phyloP scores from a whole-genome alignment of 2,329 filamentous ascomycete species.

The Diplocarpon rosae region DNA sequence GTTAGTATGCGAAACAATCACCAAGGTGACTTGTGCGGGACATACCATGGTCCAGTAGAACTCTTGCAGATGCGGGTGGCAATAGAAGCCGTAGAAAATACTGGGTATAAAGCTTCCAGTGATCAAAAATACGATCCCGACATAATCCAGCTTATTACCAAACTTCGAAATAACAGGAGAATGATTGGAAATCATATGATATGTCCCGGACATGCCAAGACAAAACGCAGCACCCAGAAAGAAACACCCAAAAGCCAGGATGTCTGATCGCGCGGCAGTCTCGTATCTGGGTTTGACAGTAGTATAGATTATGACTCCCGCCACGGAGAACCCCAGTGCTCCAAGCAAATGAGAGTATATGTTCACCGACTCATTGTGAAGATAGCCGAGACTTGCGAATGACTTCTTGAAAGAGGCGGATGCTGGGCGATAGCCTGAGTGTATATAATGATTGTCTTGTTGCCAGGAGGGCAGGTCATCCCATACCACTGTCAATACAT shows the following conservation, averaged over 20 bases:
- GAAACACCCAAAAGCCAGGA: conserved; percentile 68
- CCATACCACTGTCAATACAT: conserved; percentile 35
- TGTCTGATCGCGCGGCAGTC: conserved; percentile 48
- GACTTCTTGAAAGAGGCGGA: conserved; percentile 50
- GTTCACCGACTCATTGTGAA: conserved; percentile 57
- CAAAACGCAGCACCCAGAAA: conserved; percentile 64
- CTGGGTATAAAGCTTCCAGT: conserved; percentile 85
- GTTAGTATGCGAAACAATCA: not conserved
- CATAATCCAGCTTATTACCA: conserved; percentile 90
- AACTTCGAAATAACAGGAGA: conserved; percentile 65
- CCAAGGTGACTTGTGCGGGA: conserved; percentile 8
- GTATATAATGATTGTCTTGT: conserved; percentile 60
- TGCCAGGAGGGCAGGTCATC: conserved; percentile 41
- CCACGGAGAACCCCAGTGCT: conserved; percentile 43
- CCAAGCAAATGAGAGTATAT: conserved; percentile 63
- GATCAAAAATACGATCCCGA: conserved; percentile 85
- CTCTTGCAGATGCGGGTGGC: conserved; percentile 51
- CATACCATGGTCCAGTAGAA: conserved; percentile 67
- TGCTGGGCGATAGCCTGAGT: conserved; percentile 51
- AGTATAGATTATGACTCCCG: conserved; percentile 42
- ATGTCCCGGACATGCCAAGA: conserved; percentile 73
- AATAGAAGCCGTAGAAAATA: conserved; percentile 78
- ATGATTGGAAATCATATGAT: conserved; percentile 78
- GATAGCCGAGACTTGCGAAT: conserved; percentile 44
- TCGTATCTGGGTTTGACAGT: conserved; percentile 55